Base-by-base conservation (phyloP, 352 stramenopile species). In the Pythium myriotylum region DNA sequence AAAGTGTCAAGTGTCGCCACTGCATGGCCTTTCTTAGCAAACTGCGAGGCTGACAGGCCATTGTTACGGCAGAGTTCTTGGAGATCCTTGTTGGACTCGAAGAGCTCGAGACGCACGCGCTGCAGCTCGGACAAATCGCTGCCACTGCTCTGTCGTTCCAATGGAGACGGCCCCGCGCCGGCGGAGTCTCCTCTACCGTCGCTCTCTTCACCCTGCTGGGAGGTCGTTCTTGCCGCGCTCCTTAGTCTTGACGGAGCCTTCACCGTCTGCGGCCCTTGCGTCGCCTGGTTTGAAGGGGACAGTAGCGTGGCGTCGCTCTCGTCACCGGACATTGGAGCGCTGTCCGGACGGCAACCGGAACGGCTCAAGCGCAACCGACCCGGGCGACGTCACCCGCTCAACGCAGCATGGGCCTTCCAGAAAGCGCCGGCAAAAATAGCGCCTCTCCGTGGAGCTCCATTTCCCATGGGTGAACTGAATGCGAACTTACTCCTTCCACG, bases 1-100 rank as follows among this genome's bases (percentile, higher is more conserved):
- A 94, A 94, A 77, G 88, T 81, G 37, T 92, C 82, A 22, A 92
- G 54, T 26, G 65, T 46, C 13, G 65, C 70, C 27, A 94, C 69
- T 0, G 32, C 48, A 7, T 75, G 64, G 20, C 60, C 70, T 29
- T 68, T 75, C 16, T 74, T 72, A 17, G 72, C 79, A 49, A 94
- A 94, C 41, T 89, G 81, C 19, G 63, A 68, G 2, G 54, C 60
- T 1, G 73, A 72, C 7, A 94, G 56, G 7, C 84, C 84, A 22
- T 94, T 92, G 41, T 85, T 81, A 17, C 63, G 68, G 53, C 84
- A 94, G 12, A 91, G 58, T 2, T 83, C 70, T 26, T 92, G 79
- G 17, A 94, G 59, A 10, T 90, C 81, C 1, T 67, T 60, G 8
- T 65, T 80, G 7, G 50, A 13, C 17, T 83, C 77, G 14, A 82